Percentiles rank a stretch among this genome's conserved stretches.
phyloP scores from a whole-genome alignment of 768 basidiomycete genomes.

The Mycena kentingensis region DNA sequence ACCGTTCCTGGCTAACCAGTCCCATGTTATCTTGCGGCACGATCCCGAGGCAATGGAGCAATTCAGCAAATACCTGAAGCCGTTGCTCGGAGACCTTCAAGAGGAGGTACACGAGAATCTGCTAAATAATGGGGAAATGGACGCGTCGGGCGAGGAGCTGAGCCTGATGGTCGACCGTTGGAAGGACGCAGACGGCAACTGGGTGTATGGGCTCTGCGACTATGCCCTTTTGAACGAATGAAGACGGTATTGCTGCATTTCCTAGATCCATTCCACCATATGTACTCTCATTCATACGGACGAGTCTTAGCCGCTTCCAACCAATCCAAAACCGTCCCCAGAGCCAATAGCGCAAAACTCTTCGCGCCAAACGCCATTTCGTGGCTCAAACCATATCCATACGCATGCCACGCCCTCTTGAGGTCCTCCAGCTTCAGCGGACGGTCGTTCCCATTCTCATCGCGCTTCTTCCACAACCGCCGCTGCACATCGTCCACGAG shows the following conservation, averaged over 20 bases:
- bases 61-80: constrained; percentile 44
- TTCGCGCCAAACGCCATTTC: constrained; percentile 48
- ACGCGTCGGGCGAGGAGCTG: constrained; percentile 5
- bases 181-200: background rate
- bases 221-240: background rate
- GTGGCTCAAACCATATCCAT: constrained; percentile 54
- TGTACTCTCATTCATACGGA: background rate
- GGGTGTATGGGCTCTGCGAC: constrained; percentile 6
- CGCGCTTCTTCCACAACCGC: constrained; percentile 33
- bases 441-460: constrained; percentile 29
- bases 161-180: constrained; percentile 14
- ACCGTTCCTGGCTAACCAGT: constrained; percentile 45
- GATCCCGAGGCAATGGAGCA: constrained; percentile 38
- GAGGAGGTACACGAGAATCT: constrained; percentile 39
- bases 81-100: constrained; percentile 52
- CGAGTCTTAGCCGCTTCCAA: too few species aligned
- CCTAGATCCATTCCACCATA: background rate
- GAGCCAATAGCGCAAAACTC: constrained; percentile 70
- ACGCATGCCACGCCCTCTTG: constrained; percentile 62
- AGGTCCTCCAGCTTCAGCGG: constrained; percentile 42
- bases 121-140: background rate
- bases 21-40: constrained; percentile 43
- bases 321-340: constrained; percentile 60
- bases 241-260: background rate
- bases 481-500: constrained; percentile 54